A percentile compares a stretch with the other conserved stretches of the same genome.
phyloP scores from a whole-genome alignment of 192 early-diverging fungal genomes.

The Backusella sp. region DNA sequence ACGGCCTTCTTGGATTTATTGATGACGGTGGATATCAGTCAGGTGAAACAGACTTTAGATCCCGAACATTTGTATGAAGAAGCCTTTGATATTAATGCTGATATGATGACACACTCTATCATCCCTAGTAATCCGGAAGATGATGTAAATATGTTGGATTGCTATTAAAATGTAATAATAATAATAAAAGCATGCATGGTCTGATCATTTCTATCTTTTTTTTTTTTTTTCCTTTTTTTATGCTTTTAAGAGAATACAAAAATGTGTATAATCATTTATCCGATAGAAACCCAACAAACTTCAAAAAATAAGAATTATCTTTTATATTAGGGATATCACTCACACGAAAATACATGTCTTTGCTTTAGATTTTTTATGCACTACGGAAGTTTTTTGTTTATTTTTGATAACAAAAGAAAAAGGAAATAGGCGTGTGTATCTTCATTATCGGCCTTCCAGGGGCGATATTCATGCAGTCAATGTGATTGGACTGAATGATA shows the following conservation, averaged over 20 bases:
- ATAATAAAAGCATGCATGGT: not conserved
- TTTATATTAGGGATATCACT: too few relatives aligned
- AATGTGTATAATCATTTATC: not conserved
- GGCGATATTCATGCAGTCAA: conserved; percentile 1
- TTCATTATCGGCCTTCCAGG: not conserved
- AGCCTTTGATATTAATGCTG: conserved; percentile 47
- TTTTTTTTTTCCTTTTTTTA: not conserved
- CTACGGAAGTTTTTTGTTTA: not conserved
- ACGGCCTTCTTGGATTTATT: conserved; percentile 35
- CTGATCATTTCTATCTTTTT: not conserved
- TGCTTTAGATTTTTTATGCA: too few relatives aligned
- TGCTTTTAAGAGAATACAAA: not conserved
- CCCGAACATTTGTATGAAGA: conserved; percentile 56
- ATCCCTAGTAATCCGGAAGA: conserved; percentile 20
- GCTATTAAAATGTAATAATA: conserved; percentile 15
- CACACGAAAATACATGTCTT: too few relatives aligned
- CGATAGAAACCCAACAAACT: not conserved
- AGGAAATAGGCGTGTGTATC: not conserved
- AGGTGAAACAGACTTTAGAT: conserved; percentile 41
- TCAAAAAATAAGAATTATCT: not conserved
- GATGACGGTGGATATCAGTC: conserved; percentile 35
- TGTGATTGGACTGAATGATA: conserved; percentile 2
- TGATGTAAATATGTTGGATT: conserved; percentile 29
- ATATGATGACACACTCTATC: conserved; percentile 39
- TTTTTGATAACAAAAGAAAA: not conserved